These are phyloP conservation scores for Lachancea dasiensis DNA, from an alignment of 805 yeast genomes.

Conservation along the genomic window DNA sequence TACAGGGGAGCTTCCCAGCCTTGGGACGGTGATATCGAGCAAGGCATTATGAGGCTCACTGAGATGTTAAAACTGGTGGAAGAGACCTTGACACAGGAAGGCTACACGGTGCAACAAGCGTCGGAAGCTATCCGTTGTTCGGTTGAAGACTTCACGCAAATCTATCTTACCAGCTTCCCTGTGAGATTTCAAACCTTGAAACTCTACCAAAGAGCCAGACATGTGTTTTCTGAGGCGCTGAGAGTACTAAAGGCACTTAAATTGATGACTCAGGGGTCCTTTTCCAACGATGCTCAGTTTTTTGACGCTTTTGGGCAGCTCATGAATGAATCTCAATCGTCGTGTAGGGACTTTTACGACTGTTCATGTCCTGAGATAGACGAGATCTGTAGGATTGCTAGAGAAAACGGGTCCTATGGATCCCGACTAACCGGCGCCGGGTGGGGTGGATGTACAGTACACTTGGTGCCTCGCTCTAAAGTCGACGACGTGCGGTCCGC, in stretches of 20 bases:
- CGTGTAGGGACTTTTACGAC: conserved; percentile 43
- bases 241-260: conserved; percentile 49
- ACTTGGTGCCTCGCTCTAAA: conserved; percentile 38
- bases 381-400: conserved; percentile 47
- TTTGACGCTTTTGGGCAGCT: conserved; percentile 44
- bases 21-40: conserved; percentile 45
- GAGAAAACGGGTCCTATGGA: conserved; percentile 52
- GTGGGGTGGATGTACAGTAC: conserved; percentile 72
- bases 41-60: conserved; percentile 38
- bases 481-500: conserved; percentile 39
- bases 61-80: conserved; percentile 42
- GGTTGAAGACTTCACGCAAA: conserved; percentile 37
- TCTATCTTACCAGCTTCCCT: conserved; percentile 46
- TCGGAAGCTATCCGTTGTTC: conserved; percentile 39
- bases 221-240: conserved; percentile 56
- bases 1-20: conserved; percentile 23
- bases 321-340: conserved; percentile 54
- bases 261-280: conserved; percentile 29
- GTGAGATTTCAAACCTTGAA: conserved; percentile 53
- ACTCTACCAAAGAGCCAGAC: conserved; percentile 52
- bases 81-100: conserved; percentile 37
- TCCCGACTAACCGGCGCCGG: conserved; percentile 78
- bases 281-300: conserved; percentile 29
- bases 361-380: conserved; percentile 55
- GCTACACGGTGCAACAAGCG: conserved; percentile 46